phyloP scores from a whole-genome alignment of 225 moss, liverwort and hornwort species.

The Pseudoscleropodium purum region DNA sequence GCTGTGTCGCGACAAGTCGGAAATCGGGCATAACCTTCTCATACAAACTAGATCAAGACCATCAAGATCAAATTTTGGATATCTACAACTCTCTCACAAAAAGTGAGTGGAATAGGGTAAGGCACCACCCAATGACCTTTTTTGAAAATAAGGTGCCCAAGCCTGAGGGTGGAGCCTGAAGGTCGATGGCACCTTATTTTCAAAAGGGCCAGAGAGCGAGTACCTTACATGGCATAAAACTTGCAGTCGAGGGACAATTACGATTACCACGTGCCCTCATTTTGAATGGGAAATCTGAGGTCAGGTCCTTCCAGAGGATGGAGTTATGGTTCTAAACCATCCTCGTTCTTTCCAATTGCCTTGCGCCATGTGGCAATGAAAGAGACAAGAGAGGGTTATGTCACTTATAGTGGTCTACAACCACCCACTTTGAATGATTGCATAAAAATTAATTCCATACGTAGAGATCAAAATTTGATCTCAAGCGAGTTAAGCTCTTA shows the following conservation, averaged over 20 bases:
- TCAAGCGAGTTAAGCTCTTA: not conserved
- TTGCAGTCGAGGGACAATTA: not conserved
- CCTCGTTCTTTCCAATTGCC: not conserved
- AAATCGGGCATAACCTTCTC: not conserved
- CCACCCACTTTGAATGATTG: not conserved
- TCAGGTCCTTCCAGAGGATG: not conserved
- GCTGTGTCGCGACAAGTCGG: not conserved
- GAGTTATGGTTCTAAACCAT: not conserved
- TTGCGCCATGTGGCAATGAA: not conserved
- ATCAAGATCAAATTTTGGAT: too few species aligned
- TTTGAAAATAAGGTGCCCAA: too few species aligned
- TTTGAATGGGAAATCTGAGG: not conserved
- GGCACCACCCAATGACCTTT: too few species aligned
- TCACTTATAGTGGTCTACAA: not conserved
- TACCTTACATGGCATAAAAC: too few species aligned
- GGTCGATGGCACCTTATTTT: too few species aligned
- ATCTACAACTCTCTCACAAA: too few species aligned
- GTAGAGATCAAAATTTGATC: not conserved
- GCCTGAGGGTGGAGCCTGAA: too few species aligned
- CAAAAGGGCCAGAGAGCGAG: too few species aligned
- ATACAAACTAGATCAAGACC: too few species aligned
- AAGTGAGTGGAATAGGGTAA: too few species aligned
- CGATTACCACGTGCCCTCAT: not conserved
- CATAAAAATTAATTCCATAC: not conserved
- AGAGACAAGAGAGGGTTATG: not conserved